Evolutionary conservation across 176 grass and related monocot species (phyloP).

Genomic region (Phoenix roebelenii): DNA sequence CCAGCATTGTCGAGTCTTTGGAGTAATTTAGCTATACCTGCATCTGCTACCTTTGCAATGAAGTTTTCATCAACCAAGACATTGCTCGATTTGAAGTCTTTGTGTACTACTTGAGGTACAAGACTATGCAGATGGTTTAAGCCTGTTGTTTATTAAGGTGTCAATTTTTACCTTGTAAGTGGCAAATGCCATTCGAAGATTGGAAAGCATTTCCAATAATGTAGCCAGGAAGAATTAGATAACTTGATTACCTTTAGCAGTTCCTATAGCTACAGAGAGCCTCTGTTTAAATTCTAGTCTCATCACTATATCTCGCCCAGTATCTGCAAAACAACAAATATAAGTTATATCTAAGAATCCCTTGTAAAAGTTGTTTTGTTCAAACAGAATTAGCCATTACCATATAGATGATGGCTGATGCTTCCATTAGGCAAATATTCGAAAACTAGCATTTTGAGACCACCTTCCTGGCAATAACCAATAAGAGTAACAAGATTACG

Average conservation of each 20-base stretch:
- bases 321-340: conserved; percentile 30
- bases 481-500: conserved; percentile 70
- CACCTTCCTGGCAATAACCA: conserved; percentile 82
- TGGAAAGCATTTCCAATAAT: no score
- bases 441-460: conserved; percentile 70
- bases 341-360: no score
- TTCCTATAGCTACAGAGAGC: conserved; percentile 79
- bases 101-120: conserved; percentile 60
- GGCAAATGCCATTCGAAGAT: no score
- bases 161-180: no score
- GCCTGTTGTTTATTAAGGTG: conserved; percentile 32
- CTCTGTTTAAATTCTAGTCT: conserved; percentile 94
- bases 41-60: conserved; percentile 84
- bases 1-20: conserved; percentile 27
- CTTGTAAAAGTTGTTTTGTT: no score
- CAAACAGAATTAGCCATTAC: conserved; percentile 26
- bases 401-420: conserved; percentile 59
- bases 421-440: conserved; percentile 96
- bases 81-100: conserved; percentile 80
- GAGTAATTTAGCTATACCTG: conserved; percentile 47
- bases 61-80: conserved; percentile 95
- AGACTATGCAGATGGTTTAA: conserved; percentile 65
- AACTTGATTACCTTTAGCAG: conserved; percentile 59
- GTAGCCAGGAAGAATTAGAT: background rate
- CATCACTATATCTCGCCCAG: conserved; percentile 39